These are phyloP conservation scores for Erysimum cheiranthoides DNA, from an alignment of 345 rosid genomes.

Conservation along the genomic window DNA sequence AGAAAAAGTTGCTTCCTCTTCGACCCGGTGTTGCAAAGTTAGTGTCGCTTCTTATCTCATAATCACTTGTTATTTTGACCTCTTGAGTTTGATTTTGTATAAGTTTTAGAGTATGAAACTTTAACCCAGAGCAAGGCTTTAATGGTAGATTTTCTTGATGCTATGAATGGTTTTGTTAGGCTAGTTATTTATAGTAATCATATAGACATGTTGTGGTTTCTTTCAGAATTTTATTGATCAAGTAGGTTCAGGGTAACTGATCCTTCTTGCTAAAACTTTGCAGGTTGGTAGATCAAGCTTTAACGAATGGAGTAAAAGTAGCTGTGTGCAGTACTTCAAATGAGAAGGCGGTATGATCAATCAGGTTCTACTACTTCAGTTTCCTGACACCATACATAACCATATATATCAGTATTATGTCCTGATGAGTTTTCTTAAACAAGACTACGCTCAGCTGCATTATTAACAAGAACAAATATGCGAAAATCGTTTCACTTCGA, in stretches of 20 bases:
- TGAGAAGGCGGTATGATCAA: conserved; percentile 96
- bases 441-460: neutral
- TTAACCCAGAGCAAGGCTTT: neutral
- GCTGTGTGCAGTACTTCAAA: conserved; percentile 98
- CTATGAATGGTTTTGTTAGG: conserved; percentile 1
- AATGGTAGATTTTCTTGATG: neutral
- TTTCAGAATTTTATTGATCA: neutral
- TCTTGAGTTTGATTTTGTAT: neutral
- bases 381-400: conserved; percentile 9
- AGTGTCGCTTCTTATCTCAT: conserved; percentile 19
- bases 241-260: neutral
- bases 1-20: conserved; percentile 85
- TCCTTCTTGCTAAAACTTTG: conserved; percentile 24
- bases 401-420: neutral
- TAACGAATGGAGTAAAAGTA: conserved; percentile 78
- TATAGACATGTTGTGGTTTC: neutral
- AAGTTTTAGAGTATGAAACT: neutral
- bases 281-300: conserved; percentile 93
- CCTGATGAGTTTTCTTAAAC: neutral
- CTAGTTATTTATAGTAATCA: neutral
- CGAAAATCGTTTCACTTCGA: neutral
- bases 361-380: conserved; percentile 62
- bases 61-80: neutral
- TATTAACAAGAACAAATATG: neutral
- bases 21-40: conserved; percentile 94